Evolutionary conservation across 2,329 filamentous ascomycete species (phyloP).

Genomic region (Myrmaecium sp.): DNA sequence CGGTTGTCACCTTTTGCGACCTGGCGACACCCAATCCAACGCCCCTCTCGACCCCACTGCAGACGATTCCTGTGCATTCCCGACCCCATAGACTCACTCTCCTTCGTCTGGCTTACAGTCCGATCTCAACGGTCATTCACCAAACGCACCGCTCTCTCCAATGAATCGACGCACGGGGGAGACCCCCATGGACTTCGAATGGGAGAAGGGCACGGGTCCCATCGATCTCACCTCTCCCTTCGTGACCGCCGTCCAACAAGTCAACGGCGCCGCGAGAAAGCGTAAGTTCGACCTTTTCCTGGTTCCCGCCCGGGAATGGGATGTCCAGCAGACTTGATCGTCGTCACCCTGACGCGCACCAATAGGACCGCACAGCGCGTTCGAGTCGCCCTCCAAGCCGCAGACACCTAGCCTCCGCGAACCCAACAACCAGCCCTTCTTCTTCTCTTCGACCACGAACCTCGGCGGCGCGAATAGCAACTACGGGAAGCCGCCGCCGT

Average conservation of each 20-base stretch:
- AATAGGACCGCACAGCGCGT: slow-evolving; percentile 17
- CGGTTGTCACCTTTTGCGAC: too few species aligned
- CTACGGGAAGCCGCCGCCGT: slow-evolving; percentile 21
- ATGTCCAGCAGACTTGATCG: not conserved
- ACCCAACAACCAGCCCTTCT: slow-evolving; percentile 32
- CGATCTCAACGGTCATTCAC: too few species aligned
- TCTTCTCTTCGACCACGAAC: slow-evolving; percentile 22
- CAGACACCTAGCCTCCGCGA: slow-evolving; percentile 24
- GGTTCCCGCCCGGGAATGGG: not conserved
- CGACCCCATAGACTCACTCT: too few species aligned
- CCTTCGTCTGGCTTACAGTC: too few species aligned
- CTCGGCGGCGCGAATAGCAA: slow-evolving; percentile 1
- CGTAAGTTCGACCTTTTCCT: slow-evolving; percentile 13
- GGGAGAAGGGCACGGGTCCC: slow-evolving; percentile 28
- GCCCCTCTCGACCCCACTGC: too few species aligned
- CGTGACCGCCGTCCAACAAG: slow-evolving; percentile 15
- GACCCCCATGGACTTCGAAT: slow-evolving; percentile 39
- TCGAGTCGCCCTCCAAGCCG: slow-evolving; percentile 33
- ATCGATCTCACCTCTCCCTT: slow-evolving; percentile 32
- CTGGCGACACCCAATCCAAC: too few species aligned
- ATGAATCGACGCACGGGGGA: too few species aligned
- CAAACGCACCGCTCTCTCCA: too few species aligned
- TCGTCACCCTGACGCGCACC: not conserved
- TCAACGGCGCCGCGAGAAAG: slow-evolving; percentile 16
- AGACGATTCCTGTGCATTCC: too few species aligned